Conservation (phyloP, 495 filamentous ascomycete genomes). For the Aspergillus sparsus region DNA sequence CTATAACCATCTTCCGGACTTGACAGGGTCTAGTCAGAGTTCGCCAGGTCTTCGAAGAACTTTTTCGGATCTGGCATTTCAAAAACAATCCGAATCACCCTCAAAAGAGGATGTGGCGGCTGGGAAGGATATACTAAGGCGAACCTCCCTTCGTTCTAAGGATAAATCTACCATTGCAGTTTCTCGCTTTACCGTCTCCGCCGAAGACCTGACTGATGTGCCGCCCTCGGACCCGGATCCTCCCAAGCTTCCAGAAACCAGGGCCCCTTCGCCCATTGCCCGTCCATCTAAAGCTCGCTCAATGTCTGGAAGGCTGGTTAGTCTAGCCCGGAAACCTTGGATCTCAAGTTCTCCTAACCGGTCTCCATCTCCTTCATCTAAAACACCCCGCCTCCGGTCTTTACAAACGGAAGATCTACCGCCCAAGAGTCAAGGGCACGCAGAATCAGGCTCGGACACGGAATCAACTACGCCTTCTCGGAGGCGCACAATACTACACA, state of each 20-base stretch:
- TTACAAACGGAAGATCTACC: conserved; percentile 34
- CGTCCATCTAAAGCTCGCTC: conserved; percentile 50
- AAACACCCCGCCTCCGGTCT: conserved; percentile 40
- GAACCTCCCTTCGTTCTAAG: conserved; percentile 46
- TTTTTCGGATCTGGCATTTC: conserved; percentile 46
- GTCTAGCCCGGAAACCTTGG: conserved; percentile 69
- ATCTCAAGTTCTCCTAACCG: conserved; percentile 60
- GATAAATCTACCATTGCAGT: conserved; percentile 37
- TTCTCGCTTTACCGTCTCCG: conserved; percentile 42
- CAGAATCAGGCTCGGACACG: conserved; percentile 33
- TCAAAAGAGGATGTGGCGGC: conserved; percentile 49
- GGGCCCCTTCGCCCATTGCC: conserved; percentile 41
- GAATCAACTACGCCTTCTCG: conserved; percentile 34
- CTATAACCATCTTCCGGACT: conserved; percentile 44
- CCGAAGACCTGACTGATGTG: conserved; percentile 39
- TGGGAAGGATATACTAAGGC: conserved; percentile 49
- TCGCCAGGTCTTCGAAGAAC: conserved; percentile 43
- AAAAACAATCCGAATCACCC: conserved; percentile 36
- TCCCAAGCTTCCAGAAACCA: conserved; percentile 34
- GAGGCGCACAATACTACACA: conserved; percentile 44
- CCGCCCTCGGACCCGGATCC: conserved; percentile 18
- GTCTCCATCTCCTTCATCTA: conserved; percentile 59
- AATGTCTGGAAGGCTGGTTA: conserved; percentile 66
- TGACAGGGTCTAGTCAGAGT: conserved; percentile 24
- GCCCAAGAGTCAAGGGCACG: conserved; percentile 10